These are phyloP conservation scores for Bipolaris victoriae DNA, from an alignment of 2,329 filamentous ascomycete species.

Conservation along the genomic window DNA sequence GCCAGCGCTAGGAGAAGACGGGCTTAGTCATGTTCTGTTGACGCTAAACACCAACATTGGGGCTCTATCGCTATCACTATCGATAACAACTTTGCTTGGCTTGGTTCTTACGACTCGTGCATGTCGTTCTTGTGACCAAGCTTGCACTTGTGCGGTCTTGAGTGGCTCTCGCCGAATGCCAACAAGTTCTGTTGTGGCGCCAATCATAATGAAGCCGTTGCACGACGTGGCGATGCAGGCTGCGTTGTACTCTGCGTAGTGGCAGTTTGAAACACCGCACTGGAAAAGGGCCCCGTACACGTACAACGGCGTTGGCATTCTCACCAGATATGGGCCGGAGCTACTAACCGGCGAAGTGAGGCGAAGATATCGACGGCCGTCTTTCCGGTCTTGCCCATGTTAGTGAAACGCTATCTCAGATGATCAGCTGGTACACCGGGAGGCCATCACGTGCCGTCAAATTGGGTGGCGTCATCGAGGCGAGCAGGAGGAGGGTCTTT, in stretches of 20 bases:
- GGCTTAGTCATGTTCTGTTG: conserved; percentile 22
- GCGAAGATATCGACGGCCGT: conserved; percentile 1
- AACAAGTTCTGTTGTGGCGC: neutral
- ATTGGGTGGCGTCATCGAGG: conserved; percentile 10
- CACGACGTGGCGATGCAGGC: neutral
- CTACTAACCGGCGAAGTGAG: conserved; percentile 5
- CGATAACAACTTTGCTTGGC: no score
- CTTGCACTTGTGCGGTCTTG: neutral
- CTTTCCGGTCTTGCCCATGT: conserved; percentile 4
- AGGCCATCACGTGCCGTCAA: conserved; percentile 5
- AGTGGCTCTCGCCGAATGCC: neutral
- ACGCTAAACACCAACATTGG: neutral
- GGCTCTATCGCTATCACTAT: neutral
- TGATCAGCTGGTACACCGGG: conserved; percentile 8
- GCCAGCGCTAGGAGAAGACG: conserved; percentile 4
- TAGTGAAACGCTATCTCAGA: conserved; percentile 9
- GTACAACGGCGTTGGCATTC: neutral
- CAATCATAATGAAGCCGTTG: neutral
- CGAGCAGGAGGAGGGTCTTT: conserved; percentile 2
- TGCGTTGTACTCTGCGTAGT: neutral
- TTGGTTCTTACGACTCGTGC: neutral
- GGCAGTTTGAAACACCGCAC: neutral
- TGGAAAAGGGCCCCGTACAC: neutral
- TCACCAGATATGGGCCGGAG: neutral
- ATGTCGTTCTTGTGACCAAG: neutral